Evolutionary conservation across 2,329 filamentous ascomycete genomes (phyloP).

Genomic region (Calycina herbarum): DNA sequence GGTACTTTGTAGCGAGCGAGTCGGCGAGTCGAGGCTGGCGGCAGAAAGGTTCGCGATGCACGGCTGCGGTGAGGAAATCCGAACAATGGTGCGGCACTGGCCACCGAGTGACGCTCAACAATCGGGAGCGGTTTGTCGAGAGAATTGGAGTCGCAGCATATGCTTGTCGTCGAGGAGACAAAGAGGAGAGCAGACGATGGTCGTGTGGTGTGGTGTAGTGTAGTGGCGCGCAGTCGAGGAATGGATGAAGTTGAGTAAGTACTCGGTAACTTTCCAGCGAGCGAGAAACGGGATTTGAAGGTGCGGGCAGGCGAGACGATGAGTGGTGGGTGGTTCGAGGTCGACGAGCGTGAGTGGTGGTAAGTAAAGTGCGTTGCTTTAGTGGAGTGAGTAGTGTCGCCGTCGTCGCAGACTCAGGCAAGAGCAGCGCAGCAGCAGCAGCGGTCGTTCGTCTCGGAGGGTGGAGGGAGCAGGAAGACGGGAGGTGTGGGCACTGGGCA

Average conservation of each 20-base stretch:
- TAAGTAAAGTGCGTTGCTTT: not conserved
- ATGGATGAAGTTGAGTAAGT: conserved; percentile 7
- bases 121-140: not conserved
- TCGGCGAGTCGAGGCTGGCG: conserved; percentile 5
- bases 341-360: not conserved
- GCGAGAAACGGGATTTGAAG: conserved; percentile 1
- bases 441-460: not conserved
- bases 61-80: not conserved
- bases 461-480: not conserved
- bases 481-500: not conserved
- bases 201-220: not conserved
- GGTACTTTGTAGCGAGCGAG: conserved; percentile 6
- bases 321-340: not conserved
- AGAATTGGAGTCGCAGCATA: not conserved
- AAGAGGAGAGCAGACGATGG: not conserved
- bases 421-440: too few relatives aligned
- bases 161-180: not conserved
- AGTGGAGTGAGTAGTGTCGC: conserved; percentile 1
- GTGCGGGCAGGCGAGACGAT: not conserved
- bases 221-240: not conserved
- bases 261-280: conserved; percentile 1
- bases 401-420: not conserved
- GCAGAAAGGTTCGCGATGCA: conserved; percentile 1
- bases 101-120: not conserved
- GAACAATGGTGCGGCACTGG: conserved; percentile 2